Evolutionary conservation across 2,329 filamentous ascomycete genomes (phyloP), one percentile per base, ranked within the genome.

Genomic region (Purpureocillium lavendulum): DNA sequence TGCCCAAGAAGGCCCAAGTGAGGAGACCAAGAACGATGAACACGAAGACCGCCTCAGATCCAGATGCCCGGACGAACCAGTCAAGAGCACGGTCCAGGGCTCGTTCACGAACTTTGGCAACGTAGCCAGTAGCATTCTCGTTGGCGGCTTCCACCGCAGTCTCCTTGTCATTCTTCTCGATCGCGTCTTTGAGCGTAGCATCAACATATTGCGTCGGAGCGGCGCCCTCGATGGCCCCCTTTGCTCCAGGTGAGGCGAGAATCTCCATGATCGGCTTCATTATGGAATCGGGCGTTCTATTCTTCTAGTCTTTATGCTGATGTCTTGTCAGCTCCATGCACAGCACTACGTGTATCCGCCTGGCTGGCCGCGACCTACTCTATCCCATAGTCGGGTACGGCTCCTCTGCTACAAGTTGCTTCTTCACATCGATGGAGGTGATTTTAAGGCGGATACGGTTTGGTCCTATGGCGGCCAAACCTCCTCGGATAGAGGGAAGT

Each of bases 1-100:
- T 46, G 6, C 62, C 55, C 30, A 51, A 26, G 10, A 60, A 41
- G 2, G 55, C 55, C 59, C 58, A 62, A 8, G 45, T 30, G 3
- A 45, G 44, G 6, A 63, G 41, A 1, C 59, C 50, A 2, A 48
- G 41, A 4, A 65, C 21, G 34, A 62, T 62, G 21, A 57, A 40
- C 7, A 53, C 35, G 42, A 58, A 51, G 2, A 50, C 44, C 14
- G 44, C 37, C 38, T 51, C 40, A 2, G 49, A 51, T 24, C 49
- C 49, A 9, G 49, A 49, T 5, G 44, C 44, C 14, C 38, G 36
- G 11, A 51, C 49, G 14, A 51, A 26, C 18, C 28, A 34, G 33
- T 52, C 49, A 10, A 52, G 49, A 38, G 45, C 42, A 7, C 48
- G 49, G 33, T 52, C 49, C 9, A 52, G 40, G 14, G 33, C 39